Evolutionary conservation across 2,329 filamentous ascomycete species (phyloP).

Genomic region (Neopestalotiopsis clavispora): DNA sequence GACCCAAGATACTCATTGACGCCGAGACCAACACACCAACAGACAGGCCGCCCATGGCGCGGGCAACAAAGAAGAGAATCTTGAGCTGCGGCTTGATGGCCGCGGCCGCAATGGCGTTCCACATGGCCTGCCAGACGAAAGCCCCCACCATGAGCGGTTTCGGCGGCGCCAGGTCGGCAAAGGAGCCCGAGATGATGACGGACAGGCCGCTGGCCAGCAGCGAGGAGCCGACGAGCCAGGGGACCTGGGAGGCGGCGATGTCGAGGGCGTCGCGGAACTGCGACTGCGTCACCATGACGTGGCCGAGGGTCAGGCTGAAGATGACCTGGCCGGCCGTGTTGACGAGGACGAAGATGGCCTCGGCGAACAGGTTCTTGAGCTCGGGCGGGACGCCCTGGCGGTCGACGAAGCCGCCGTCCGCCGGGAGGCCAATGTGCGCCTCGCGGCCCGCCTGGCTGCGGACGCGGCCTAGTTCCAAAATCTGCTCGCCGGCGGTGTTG

Average conservation of each 20-base stretch:
- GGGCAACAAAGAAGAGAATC: conserved; percentile 40
- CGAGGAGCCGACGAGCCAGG: conserved; percentile 48
- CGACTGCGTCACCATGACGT: conserved; percentile 44
- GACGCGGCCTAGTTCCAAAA: conserved; percentile 6
- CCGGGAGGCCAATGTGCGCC: conserved; percentile 9
- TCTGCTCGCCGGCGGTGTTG: conserved; percentile 12
- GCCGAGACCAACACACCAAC: conserved; percentile 40
- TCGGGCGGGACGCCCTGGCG: conserved; percentile 43
- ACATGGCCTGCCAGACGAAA: conserved; percentile 45
- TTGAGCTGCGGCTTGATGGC: conserved; percentile 39
- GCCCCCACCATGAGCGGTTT: conserved; percentile 46
- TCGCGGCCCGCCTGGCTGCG: background rate
- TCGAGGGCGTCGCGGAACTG: conserved; percentile 41
- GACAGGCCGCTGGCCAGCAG: conserved; percentile 46
- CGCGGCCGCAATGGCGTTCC: conserved; percentile 43
- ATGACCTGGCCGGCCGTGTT: conserved; percentile 48
- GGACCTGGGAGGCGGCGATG: conserved; percentile 42
- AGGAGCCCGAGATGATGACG: conserved; percentile 41
- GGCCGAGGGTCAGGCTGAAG: conserved; percentile 45
- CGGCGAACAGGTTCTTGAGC: conserved; percentile 42
- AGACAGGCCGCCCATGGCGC: conserved; percentile 41
- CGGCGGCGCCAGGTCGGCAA: conserved; percentile 44
- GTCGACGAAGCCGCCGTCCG: background rate
- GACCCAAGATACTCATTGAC: conserved; percentile 40
- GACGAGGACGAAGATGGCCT: conserved; percentile 44